Evolutionary conservation across 1,284 basidiomycete species (phyloP).

Genomic region (Marasmius oreades): DNA sequence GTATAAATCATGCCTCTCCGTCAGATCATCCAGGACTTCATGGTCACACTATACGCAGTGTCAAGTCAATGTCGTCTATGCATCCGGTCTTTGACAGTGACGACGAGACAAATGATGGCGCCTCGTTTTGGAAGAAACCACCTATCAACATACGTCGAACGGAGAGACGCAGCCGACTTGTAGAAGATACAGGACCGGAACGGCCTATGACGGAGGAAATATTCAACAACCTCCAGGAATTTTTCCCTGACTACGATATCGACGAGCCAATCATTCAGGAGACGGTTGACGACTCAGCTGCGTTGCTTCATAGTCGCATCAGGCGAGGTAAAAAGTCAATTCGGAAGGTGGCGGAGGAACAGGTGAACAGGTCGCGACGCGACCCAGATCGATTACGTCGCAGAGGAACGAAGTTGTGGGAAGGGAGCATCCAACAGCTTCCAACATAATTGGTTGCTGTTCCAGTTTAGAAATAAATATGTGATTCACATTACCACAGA

Average conservation of each 20-base stretch:
- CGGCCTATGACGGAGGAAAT: slow-evolving; percentile 86
- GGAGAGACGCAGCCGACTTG: background rate
- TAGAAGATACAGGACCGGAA: slow-evolving; percentile 50
- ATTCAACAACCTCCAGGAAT: slow-evolving; percentile 81
- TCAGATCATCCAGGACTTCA: background rate
- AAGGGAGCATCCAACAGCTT: slow-evolving; percentile 83
- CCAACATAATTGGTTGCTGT: slow-evolving; percentile 26
- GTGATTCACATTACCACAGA: background rate
- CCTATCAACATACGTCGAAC: slow-evolving; percentile 20
- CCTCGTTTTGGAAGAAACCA: slow-evolving; percentile 26
- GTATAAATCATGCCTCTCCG: background rate
- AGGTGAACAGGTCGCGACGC: slow-evolving; percentile 27
- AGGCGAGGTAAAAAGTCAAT: slow-evolving; percentile 63
- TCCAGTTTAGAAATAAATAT: background rate
- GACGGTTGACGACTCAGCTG: slow-evolving; percentile 34
- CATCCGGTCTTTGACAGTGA: slow-evolving; percentile 24
- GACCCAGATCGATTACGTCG: slow-evolving; percentile 25
- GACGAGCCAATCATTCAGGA: slow-evolving; percentile 83
- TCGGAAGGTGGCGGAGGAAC: slow-evolving; percentile 77
- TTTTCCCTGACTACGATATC: slow-evolving; percentile 90
- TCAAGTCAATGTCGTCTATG: background rate
- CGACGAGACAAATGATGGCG: slow-evolving; percentile 16
- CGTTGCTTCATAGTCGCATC: slow-evolving; percentile 27
- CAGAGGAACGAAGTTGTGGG: slow-evolving; percentile 86
- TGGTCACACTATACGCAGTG: background rate